Evolutionary conservation across 345 rosid genomes (phyloP).

Genomic region (Moricandia arvensis): DNA sequence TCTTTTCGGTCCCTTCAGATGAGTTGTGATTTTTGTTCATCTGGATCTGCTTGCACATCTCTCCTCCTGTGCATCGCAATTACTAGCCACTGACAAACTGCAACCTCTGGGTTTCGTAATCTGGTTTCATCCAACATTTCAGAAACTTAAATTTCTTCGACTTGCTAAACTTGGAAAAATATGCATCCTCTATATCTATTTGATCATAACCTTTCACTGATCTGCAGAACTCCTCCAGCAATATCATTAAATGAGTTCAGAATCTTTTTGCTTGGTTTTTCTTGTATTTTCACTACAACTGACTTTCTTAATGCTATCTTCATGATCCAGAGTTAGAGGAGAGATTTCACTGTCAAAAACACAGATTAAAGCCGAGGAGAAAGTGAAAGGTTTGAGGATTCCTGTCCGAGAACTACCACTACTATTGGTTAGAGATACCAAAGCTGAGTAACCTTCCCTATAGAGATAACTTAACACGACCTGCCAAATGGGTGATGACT

Average conservation of each 20-base stretch:
- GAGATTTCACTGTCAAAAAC: slow-evolving; percentile 37
- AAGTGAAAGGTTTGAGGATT: slow-evolving; percentile 75
- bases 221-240: slow-evolving; percentile 60
- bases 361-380: slow-evolving; percentile 59
- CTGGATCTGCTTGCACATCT: slow-evolving; percentile 42
- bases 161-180: slow-evolving; percentile 47
- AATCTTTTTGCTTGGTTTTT: slow-evolving; percentile 42
- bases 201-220: slow-evolving; percentile 48
- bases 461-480: slow-evolving; percentile 69
- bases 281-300: slow-evolving; percentile 29
- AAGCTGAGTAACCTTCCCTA: slow-evolving; percentile 66
- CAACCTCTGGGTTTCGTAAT: slow-evolving; percentile 44
- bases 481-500: slow-evolving; percentile 64
- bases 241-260: slow-evolving; percentile 45
- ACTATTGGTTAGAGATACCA: slow-evolving; percentile 52
- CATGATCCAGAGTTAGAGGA: slow-evolving; percentile 25
- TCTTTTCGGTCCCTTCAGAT: slow-evolving; percentile 53
- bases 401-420: slow-evolving; percentile 48
- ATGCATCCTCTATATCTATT: slow-evolving; percentile 60
- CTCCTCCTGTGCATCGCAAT: slow-evolving; percentile 30
- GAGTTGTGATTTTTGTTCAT: slow-evolving; percentile 37
- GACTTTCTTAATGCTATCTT: slow-evolving; percentile 19
- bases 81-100: slow-evolving; percentile 33
- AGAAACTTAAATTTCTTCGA: slow-evolving; percentile 82
- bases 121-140: slow-evolving; percentile 94